phyloP scores from a whole-genome alignment of 2,329 filamentous ascomycete genomes.

The Alternaria viburni region DNA sequence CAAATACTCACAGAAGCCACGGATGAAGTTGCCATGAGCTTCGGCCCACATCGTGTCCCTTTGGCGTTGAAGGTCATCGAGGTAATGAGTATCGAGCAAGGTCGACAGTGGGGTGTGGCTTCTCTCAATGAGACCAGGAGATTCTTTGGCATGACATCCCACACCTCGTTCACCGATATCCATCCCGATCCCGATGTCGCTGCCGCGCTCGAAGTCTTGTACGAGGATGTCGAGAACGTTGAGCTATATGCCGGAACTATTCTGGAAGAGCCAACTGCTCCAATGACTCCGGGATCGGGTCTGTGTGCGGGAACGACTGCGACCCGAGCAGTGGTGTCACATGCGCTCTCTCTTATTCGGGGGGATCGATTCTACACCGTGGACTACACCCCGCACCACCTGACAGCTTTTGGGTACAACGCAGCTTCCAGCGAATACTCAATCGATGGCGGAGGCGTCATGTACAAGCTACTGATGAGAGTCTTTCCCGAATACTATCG shows the following conservation, averaged over 20 bases:
- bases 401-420: conserved; percentile 22
- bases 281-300: not conserved
- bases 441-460: conserved; percentile 14
- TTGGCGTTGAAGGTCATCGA: not conserved
- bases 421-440: conserved; percentile 11
- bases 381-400: conserved; percentile 14
- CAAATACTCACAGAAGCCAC: not conserved
- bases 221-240: not conserved
- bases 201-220: not conserved
- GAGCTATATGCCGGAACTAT: not conserved
- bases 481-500: conserved; percentile 13
- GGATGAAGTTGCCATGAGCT: not conserved
- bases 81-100: not conserved
- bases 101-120: not conserved
- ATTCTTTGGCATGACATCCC: not conserved
- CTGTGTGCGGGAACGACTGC: not conserved
- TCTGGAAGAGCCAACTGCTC: not conserved
- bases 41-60: not conserved
- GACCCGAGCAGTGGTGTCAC: not conserved
- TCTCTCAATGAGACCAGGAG: not conserved
- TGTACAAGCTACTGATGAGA: conserved; percentile 24
- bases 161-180: not conserved
- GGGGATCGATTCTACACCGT: conserved; percentile 23
- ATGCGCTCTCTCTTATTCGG: not conserved
- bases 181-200: not conserved